Evolutionary conservation across 768 basidiomycete genomes (phyloP), one percentile per base, ranked within the genome.

Genomic region (Leccinum broughii): DNA sequence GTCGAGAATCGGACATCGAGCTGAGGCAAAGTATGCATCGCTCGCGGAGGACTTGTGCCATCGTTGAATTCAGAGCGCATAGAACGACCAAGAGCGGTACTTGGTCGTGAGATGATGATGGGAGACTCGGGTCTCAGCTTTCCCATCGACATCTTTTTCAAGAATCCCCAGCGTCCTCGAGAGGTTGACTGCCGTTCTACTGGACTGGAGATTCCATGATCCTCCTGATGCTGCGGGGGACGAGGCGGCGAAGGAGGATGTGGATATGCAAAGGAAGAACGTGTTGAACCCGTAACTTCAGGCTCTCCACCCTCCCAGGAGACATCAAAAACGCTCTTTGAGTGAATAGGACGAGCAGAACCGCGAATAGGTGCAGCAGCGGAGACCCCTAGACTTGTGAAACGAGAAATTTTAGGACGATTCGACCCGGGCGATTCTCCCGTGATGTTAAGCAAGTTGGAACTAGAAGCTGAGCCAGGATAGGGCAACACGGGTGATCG

Each of bases 121-220:
- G 86, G 81, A 15, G 81, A 74, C 51, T 92, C 91, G n/a, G 77
- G 64, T 67, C 85, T 86, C 78, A 96, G 89, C 74, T 90, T 93
- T 14, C 93, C 89, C 93, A 95, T 96, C 6, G 94, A 96, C 94
- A 98, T 97, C 78, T 98, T 98, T 78, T 95, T 93, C 60, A 98
- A 78, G 78, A 98, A 96, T 4, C 95, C 94, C 95, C 95, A 96
- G 58, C 92, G 87, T 56, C 87, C 86, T 72, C 75, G 72, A 41
- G 70, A 58, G 32, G 56, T 22, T 24, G 54, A 49, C 56, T 65
- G 73, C 2, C 67, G 66, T 24, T 76, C 75, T 52, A 54, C 44
- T 20, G 70, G 71, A 35, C 69, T 64, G 4, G 67, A 62, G 5
- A 57, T 62, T 20, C 26, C 63, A 55, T 57, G 62, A 17, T 41